A percentile compares a stretch with the other conserved stretches of the same genome.
Conservation (phyloP, 495 filamentous ascomycete genomes). For the Penicillium cosmopolitanum region DNA sequence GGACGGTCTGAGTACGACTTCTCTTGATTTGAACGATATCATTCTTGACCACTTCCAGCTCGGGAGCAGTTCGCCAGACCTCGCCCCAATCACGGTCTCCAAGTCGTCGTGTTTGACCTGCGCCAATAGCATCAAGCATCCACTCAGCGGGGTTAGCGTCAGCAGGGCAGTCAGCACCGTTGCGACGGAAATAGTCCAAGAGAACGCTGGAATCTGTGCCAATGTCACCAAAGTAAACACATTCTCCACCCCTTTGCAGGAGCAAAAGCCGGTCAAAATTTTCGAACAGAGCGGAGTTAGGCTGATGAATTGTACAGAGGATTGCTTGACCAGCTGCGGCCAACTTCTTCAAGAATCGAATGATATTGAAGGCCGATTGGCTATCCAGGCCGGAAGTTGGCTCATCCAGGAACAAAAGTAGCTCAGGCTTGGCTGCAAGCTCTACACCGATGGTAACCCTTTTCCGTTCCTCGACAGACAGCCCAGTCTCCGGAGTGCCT, state of each 20-base stretch:
- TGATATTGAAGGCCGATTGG: constrained; percentile 85
- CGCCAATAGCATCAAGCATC: constrained; percentile 87
- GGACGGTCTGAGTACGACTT: constrained; percentile 53
- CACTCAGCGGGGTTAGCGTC: constrained; percentile 82
- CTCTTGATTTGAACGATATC: constrained; percentile 70
- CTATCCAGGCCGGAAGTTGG: constrained; percentile 88
- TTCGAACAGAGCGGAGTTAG: constrained; percentile 82
- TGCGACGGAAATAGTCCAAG: constrained; percentile 55
- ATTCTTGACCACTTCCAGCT: constrained; percentile 68
- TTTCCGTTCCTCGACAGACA: constrained; percentile 90
- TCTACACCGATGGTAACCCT: constrained; percentile 91
- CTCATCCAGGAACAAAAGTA: constrained; percentile 88
- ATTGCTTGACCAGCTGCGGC: constrained; percentile 84
- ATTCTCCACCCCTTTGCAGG: constrained; percentile 64
- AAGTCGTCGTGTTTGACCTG: constrained; percentile 71
- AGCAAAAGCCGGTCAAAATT: constrained; percentile 73
- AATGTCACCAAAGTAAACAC: constrained; percentile 71
- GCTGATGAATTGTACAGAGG: constrained; percentile 92
- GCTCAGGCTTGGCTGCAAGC: constrained; percentile 80
- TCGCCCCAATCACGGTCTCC: constrained; percentile 81
- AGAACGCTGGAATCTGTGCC: constrained; percentile 53
- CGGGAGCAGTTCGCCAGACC: constrained; percentile 72
- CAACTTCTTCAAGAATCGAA: constrained; percentile 84
- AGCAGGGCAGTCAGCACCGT: constrained; percentile 52
- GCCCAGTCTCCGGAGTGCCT: constrained; percentile 72